Percentiles rank a stretch among this genome's conserved stretches.
Conservation (phyloP, 345 rosid genomes). For the Syzygium aqueum region DNA sequence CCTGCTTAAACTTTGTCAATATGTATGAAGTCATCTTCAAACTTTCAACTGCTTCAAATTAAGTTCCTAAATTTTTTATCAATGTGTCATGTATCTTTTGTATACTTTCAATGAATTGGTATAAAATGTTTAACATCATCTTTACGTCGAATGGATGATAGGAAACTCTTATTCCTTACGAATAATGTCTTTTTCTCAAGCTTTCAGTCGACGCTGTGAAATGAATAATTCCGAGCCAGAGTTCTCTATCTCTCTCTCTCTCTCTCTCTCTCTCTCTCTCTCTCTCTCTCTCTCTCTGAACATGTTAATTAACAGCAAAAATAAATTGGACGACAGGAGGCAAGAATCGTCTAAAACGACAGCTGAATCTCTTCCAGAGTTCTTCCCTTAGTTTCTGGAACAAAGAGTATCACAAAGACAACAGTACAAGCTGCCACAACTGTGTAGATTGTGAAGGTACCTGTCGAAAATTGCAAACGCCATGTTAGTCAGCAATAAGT, state of each 20-base stretch:
- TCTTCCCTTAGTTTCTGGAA: slow-evolving; percentile 69
- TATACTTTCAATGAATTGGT: not conserved
- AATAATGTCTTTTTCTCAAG: not conserved
- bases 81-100: not conserved
- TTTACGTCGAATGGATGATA: not conserved
- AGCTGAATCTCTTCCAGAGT: slow-evolving; percentile 62
- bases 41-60: not conserved
- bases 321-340: not conserved
- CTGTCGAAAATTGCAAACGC: slow-evolving; percentile 13
- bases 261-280: too few relatives aligned
- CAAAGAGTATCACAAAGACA: slow-evolving; percentile 39
- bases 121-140: not conserved
- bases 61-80: not conserved
- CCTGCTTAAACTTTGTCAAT: not conserved
- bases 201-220: not conserved
- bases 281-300: not conserved
- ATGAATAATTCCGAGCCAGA: not conserved
- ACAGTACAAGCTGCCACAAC: slow-evolving; percentile 27
- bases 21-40: not conserved
- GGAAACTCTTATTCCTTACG: not conserved
- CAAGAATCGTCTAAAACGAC: slow-evolving; percentile 38
- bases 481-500: not conserved
- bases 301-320: not conserved
- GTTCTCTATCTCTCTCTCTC: too few relatives aligned
- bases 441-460: slow-evolving; percentile 46